phyloP scores from a whole-genome alignment of 2,329 filamentous ascomycete species.

The Karstenula rhodostoma region DNA sequence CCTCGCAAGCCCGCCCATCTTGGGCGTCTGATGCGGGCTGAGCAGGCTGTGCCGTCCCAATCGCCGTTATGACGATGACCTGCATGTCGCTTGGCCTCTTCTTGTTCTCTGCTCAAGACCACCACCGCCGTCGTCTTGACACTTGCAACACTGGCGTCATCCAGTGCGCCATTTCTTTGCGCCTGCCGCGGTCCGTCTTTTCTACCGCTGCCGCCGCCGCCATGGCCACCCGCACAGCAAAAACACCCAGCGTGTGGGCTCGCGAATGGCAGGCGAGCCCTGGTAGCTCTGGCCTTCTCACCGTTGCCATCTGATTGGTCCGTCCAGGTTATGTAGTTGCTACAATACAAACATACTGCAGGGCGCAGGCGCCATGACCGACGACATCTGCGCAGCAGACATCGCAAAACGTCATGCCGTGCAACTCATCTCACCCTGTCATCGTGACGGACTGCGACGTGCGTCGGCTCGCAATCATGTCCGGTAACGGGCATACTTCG shows the following conservation, averaged over 20 bases:
- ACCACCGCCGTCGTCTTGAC: neutral
- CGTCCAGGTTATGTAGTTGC: neutral
- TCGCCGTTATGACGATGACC: conserved; percentile 26
- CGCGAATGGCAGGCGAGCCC: neutral
- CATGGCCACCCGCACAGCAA: neutral
- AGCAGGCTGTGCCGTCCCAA: conserved; percentile 17
- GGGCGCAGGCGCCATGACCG: neutral
- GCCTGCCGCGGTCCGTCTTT: neutral
- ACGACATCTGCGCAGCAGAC: neutral
- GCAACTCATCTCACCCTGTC: neutral
- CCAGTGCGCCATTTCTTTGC: conserved; percentile 1
- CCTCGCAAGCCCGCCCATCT: conserved; percentile 7
- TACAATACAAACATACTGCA: neutral
- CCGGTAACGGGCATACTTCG: neutral
- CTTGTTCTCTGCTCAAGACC: neutral
- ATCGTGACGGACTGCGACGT: neutral
- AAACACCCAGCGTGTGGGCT: neutral
- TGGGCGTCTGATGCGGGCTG: conserved; percentile 13
- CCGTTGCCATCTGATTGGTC: neutral
- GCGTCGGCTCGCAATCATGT: neutral
- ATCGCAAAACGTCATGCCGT: neutral
- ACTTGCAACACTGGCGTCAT: neutral
- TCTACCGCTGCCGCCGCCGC: neutral
- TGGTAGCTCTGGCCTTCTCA: neutral
- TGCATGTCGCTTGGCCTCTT: conserved; percentile 23